Evolutionary conservation across 164 flowering plant genomes (phyloP), one percentile per base, ranked within the genome.

Genomic region (Saururus chinensis): DNA sequence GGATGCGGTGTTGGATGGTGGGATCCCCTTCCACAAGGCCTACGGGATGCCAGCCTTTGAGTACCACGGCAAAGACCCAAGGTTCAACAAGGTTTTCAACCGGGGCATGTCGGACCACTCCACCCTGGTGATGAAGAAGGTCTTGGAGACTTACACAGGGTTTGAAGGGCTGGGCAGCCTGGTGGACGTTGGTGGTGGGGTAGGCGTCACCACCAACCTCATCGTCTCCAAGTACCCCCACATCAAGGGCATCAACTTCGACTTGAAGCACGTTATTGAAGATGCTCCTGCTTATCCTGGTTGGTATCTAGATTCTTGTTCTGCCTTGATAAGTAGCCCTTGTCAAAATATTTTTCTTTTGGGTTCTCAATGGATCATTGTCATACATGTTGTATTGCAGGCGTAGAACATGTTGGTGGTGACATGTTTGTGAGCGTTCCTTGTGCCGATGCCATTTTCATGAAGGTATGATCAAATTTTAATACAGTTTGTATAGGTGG

Each of bases 1-100:
- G n/a, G 79, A 77, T 37, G 72, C 73, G 9, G 66, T 77, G 17
- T 62, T 77, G 20, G 78, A 77, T 21, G 81, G 83, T 0, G 81
- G 78, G 24, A 65, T 66, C 41, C 76, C 81, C 4, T 75, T 80
- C 53, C 59, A 70, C 60, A 73, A 63, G 67, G 77, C 70, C 4
- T 52, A 79, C 45, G 81, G 81, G 57, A 67, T 56, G 64, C 1
- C 76, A 59, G 49, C 49, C 7, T 45, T 45, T 12, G 49, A 45
- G 0, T 45, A 45, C 14, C 49, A 4, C 14, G 49, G 64, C 40
- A 69, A 51, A 25, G 71, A 78, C 21, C 24, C 61, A 0, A 52
- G 72, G 23, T 66, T 78, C 37, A 25, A 40, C 42, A 55, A 57
- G 40, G 9, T 74, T 4, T 71, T 79, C 58, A 66, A 53, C 59